Evolutionary conservation across 116 monocot genomes (phyloP).

Genomic region (Dioscorea cayenensis): DNA sequence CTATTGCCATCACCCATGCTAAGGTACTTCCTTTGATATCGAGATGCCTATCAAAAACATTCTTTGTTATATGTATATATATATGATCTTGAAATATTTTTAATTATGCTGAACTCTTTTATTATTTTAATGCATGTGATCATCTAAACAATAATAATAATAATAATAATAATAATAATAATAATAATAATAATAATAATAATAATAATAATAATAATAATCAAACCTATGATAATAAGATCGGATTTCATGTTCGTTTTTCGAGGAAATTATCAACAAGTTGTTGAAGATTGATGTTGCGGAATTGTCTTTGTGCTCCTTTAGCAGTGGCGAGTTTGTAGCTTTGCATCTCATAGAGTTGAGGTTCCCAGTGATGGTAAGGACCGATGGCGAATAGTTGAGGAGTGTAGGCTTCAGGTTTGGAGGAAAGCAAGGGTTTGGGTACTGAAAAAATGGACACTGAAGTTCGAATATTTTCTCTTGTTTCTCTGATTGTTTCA

Average conservation of each 20-base stretch:
- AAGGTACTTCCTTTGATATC: slow-evolving; percentile 40
- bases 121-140: no score
- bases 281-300: slow-evolving; percentile 8
- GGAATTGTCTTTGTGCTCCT: slow-evolving; percentile 14
- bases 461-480: slow-evolving; percentile 1
- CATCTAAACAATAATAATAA: no score
- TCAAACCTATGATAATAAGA: slow-evolving; percentile 38
- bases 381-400: slow-evolving; percentile 45
- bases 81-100: no score
- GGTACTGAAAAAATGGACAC: slow-evolving; percentile 34
- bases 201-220: no score
- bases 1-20: slow-evolving; percentile 62
- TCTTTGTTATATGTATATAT: no score
- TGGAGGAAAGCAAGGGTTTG: slow-evolving; percentile 5
- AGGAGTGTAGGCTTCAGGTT: slow-evolving; percentile 36
- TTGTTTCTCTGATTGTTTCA: slow-evolving; percentile 1
- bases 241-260: slow-evolving; percentile 25
- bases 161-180: no score
- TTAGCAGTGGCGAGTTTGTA: slow-evolving; percentile 40
- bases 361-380: slow-evolving; percentile 39
- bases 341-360: slow-evolving; percentile 48
- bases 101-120: no score
- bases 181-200: no score
- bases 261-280: slow-evolving; percentile 23
- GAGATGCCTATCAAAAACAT: slow-evolving; percentile 17